These are phyloP conservation scores for Globisporangium nodosum DNA, from an alignment of 352 stramenopile species.

Conservation along the genomic window DNA sequence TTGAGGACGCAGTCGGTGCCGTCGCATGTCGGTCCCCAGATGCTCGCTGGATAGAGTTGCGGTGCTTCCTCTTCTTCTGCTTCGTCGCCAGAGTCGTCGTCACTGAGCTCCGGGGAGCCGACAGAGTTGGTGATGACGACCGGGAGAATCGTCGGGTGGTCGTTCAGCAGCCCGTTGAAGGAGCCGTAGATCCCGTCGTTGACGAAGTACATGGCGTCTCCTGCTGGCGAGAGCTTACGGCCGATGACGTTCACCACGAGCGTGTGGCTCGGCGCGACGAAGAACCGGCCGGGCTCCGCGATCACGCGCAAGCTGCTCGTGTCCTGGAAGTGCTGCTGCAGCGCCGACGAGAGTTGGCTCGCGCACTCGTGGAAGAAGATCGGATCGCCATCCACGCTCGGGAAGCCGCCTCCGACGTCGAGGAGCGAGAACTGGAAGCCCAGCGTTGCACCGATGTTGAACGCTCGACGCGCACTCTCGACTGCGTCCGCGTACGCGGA, in stretches of 20 bases:
- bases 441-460: slow-evolving; percentile 86
- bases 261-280: slow-evolving; percentile 90
- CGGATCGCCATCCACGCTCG: slow-evolving; percentile 64
- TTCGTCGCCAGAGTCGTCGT: too few species aligned
- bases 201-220: slow-evolving; percentile 92
- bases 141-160: slow-evolving; percentile 88
- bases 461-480: slow-evolving; percentile 72
- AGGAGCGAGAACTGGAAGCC: slow-evolving; percentile 87
- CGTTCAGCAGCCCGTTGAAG: slow-evolving; percentile 97
- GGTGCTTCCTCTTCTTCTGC: slow-evolving; percentile 9
- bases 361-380: slow-evolving; percentile 84
- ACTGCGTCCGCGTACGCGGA: slow-evolving; percentile 89
- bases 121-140: slow-evolving; percentile 58
- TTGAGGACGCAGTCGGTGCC: slow-evolving; percentile 94
- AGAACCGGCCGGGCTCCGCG: slow-evolving; percentile 95
- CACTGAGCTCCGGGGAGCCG: too few species aligned
- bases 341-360: slow-evolving; percentile 53
- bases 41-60: slow-evolving; percentile 43
- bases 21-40: slow-evolving; percentile 95
- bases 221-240: slow-evolving; percentile 68
- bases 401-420: slow-evolving; percentile 95
- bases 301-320: slow-evolving; percentile 86
- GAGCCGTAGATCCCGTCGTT: slow-evolving; percentile 96
- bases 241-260: slow-evolving; percentile 90
- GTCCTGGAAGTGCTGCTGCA: slow-evolving; percentile 66